Conservation (phyloP, 129 eudicot species). For the Flaveria bidentis region DNA sequence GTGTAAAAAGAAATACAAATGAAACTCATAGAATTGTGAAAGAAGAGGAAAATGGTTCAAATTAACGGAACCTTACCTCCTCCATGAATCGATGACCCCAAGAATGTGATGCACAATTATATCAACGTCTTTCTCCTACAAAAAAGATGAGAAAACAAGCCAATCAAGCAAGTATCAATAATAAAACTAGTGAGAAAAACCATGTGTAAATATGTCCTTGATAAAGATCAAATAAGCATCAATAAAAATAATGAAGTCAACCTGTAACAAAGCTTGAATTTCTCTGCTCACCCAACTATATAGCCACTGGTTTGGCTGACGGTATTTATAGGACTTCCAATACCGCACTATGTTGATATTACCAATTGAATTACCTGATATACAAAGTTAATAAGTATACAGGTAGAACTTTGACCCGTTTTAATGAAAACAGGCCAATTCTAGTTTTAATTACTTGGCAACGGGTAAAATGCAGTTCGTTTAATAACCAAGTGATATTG, state of each 20-base stretch:
- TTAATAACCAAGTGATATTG: not conserved
- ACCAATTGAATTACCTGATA: constrained; percentile 45
- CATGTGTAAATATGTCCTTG: not conserved
- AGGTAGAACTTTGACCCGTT: not conserved
- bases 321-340: constrained; percentile 81
- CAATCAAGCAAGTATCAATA: not conserved
- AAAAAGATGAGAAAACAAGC: constrained; percentile 7
- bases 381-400: not conserved
- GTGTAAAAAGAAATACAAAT: not conserved
- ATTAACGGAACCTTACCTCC: constrained; percentile 38
- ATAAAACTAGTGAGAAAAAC: not conserved
- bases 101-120: constrained; percentile 67
- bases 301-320: constrained; percentile 67
- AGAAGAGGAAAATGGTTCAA: not conserved
- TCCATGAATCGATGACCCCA: constrained; percentile 69
- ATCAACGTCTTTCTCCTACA: constrained; percentile 86
- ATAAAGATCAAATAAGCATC: constrained; percentile 4
- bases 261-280: constrained; percentile 85
- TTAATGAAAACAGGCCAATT: not conserved
- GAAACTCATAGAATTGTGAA: not conserved
- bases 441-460: not conserved
- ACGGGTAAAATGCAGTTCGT: not conserved
- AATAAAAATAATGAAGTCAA: constrained; percentile 17
- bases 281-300: constrained; percentile 77
- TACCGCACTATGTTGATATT: constrained; percentile 46